Evolutionary conservation across 768 basidiomycete genomes (phyloP).

Genomic region (Lentinus brumalis): DNA sequence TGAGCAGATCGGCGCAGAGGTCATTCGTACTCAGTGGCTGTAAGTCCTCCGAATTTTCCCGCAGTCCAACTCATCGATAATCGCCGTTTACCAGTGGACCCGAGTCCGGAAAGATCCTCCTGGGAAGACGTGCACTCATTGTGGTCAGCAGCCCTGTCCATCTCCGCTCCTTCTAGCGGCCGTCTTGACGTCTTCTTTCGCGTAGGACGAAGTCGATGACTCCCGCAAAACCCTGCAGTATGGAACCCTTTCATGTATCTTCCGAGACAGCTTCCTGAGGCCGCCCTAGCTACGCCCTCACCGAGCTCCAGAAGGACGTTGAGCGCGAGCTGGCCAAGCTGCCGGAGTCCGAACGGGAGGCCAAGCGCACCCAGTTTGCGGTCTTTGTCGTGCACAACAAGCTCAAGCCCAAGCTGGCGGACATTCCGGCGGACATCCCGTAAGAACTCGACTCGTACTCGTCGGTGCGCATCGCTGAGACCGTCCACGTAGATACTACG

Average conservation of each 20-base stretch:
- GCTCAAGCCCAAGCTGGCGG: constrained; percentile 79
- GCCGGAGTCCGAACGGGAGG: constrained; percentile 76
- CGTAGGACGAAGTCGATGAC: constrained; percentile 86
- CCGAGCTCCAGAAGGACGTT: constrained; percentile 89
- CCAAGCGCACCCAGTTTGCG: constrained; percentile 73
- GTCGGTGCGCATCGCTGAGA: constrained; percentile 24
- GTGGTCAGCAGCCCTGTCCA: constrained; percentile 54
- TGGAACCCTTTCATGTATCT: constrained; percentile 25
- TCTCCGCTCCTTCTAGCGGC: constrained; percentile 3
- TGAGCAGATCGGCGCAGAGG: constrained; percentile 79
- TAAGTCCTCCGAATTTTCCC: constrained; percentile 38
- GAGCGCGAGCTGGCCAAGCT: constrained; percentile 63
- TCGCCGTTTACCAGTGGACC: constrained; percentile 48
- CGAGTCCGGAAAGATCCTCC: constrained; percentile 63
- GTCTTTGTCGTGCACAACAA: constrained; percentile 97
- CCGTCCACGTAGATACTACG: constrained; percentile 59
- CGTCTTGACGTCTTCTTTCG: constrained; percentile 7
- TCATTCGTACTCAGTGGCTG: constrained; percentile 97
- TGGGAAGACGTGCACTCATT: constrained; percentile 82
- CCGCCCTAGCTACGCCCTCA: constrained; percentile 74
- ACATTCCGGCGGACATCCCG: constrained; percentile 67
- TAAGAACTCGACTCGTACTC: constrained; percentile 38
- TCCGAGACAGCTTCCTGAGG: not conserved
- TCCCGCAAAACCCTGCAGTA: constrained; percentile 87
- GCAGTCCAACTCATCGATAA: not conserved